These are phyloP conservation scores for Adansonia grandidieri DNA, from an alignment of 441 rosid species.

Conservation along the genomic window DNA sequence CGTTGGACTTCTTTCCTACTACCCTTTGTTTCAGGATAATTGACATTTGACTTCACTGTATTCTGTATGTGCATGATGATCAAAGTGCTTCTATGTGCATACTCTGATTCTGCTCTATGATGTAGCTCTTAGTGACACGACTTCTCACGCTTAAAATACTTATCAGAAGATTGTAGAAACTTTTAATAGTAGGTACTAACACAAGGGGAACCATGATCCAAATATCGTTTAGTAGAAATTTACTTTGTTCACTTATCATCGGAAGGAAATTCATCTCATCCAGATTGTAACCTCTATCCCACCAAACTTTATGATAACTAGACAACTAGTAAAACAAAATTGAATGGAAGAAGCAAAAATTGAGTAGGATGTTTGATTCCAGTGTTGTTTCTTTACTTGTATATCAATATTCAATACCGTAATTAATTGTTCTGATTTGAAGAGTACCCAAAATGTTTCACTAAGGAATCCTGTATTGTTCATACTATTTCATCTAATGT, in stretches of 20 bases:
- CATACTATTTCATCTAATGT: neutral
- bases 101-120: neutral
- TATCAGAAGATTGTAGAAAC: neutral
- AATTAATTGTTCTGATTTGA: neutral
- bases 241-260: neutral
- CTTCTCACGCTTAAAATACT: neutral
- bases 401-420: neutral
- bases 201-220: neutral
- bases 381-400: neutral
- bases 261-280: constrained; percentile 8
- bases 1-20: neutral
- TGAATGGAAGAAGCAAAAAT: neutral
- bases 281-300: neutral
- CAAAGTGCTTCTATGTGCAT: neutral
- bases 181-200: neutral
- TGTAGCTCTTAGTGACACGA: neutral
- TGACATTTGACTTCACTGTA: neutral
- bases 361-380: constrained; percentile 10
- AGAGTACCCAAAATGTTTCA: neutral
- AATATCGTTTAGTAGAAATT: constrained; percentile 1
- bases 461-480: neutral
- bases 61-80: constrained; percentile 9
- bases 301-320: neutral
- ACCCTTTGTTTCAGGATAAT: neutral
- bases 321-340: neutral